A percentile compares a stretch with the other conserved stretches of the same genome.
phyloP scores from a whole-genome alignment of 78 protist genomes.

The Tieghemostelium lacteum region DNA sequence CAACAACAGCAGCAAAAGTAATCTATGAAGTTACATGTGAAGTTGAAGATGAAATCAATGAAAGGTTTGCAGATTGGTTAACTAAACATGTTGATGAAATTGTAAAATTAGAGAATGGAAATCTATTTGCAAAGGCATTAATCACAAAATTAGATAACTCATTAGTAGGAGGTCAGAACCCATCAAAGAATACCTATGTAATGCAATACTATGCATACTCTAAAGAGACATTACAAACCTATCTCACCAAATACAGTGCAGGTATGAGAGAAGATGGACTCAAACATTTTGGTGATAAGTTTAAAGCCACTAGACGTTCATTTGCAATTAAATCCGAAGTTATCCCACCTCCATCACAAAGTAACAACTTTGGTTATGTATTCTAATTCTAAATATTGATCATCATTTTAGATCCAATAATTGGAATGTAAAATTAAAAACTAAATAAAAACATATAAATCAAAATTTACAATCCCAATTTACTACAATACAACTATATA shows the following conservation, averaged over 20 bases:
- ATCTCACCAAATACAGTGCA: not conserved
- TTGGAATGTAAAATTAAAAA: too few relatives aligned
- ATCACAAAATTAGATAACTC: not conserved
- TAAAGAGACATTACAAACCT: not conserved
- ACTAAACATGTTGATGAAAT: not conserved
- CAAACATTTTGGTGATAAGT: not conserved
- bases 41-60: not conserved
- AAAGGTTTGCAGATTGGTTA: not conserved
- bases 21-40: not conserved
- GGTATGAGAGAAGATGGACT: slow-evolving; percentile 3
- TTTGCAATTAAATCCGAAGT: not conserved
- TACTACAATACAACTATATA: too few relatives aligned
- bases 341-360: slow-evolving; percentile 4
- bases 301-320: not conserved
- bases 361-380: slow-evolving; percentile 15
- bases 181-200: not conserved
- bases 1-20: too few relatives aligned
- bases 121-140: not conserved
- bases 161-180: too few relatives aligned
- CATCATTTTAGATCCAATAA: too few relatives aligned
- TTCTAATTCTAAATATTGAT: not conserved
- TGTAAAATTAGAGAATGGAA: not conserved
- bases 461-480: too few relatives aligned
- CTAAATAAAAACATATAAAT: too few relatives aligned
- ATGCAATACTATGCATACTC: not conserved